phyloP scores from a whole-genome alignment of 179 eudicot species.

The Nepenthes alata region DNA sequence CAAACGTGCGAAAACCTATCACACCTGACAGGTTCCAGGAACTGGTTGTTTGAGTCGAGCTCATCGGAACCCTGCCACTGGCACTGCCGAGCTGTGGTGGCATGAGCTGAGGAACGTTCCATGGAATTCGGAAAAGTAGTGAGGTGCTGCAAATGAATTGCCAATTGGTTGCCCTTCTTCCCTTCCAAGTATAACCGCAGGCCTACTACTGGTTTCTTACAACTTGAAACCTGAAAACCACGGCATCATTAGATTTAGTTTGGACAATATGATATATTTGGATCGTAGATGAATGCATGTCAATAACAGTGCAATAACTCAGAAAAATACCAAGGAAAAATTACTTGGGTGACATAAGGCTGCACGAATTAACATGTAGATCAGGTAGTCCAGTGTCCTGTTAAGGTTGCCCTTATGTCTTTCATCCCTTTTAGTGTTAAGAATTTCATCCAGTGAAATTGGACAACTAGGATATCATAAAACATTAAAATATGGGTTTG shows the following conservation, averaged over 20 bases:
- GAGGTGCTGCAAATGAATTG: slow-evolving; percentile 77
- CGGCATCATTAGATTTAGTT: neutral
- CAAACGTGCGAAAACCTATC: slow-evolving; percentile 66
- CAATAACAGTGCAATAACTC: too few species aligned
- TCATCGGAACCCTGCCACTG: slow-evolving; percentile 92
- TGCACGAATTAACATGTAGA: too few species aligned
- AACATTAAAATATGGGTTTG: too few species aligned
- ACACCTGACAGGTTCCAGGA: slow-evolving; percentile 71
- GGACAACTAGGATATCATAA: too few species aligned
- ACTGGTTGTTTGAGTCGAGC: slow-evolving; percentile 33
- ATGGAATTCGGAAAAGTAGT: slow-evolving; percentile 71
- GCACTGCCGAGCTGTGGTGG: slow-evolving; percentile 18
- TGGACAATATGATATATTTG: neutral
- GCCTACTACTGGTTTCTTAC: slow-evolving; percentile 68
- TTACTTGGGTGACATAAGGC: too few species aligned
- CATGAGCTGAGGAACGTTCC: slow-evolving; percentile 21
- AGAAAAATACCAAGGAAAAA: too few species aligned
- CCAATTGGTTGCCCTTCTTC: slow-evolving; percentile 68
- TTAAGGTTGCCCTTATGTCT: too few species aligned
- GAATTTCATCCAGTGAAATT: too few species aligned
- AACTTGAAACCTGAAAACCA: slow-evolving; percentile 49
- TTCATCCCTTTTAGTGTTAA: too few species aligned
- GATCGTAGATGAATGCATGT: too few species aligned
- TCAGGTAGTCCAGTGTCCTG: too few species aligned
- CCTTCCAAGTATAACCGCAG: slow-evolving; percentile 86